Conservation (phyloP, 2,329 filamentous ascomycete genomes). For the Malbranchea cinnamomea region DNA sequence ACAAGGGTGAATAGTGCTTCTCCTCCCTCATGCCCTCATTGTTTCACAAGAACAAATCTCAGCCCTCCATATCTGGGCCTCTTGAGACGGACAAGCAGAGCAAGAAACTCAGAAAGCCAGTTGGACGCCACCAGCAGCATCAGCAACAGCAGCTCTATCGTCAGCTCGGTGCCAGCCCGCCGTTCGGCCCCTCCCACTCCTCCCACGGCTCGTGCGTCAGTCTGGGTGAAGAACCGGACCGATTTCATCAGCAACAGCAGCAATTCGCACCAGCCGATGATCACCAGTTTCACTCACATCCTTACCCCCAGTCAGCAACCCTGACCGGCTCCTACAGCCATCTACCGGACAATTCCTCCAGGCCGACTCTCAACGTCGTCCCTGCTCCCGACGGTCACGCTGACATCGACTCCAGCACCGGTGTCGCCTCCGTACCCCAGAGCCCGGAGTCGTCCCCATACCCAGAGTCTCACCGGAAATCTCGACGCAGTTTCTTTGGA, state of each 20-base stretch:
- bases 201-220: slow-evolving; percentile 2
- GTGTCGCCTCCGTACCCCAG: slow-evolving; percentile 6
- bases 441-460: slow-evolving; percentile 7
- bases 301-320: slow-evolving; percentile 1
- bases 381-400: slow-evolving; percentile 1
- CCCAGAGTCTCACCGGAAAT: slow-evolving; percentile 10
- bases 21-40: slow-evolving; percentile 12
- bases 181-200: too few relatives aligned
- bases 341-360: not conserved
- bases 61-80: slow-evolving; percentile 10
- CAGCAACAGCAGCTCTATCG: slow-evolving; percentile 1
- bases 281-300: not conserved
- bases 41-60: slow-evolving; percentile 13
- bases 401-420: not conserved
- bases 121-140: too few relatives aligned
- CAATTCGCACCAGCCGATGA: slow-evolving; percentile 5
- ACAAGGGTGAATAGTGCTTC: too few relatives aligned
- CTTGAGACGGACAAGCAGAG: slow-evolving; percentile 6
- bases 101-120: not conserved
- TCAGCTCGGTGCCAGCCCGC: slow-evolving; percentile 3
- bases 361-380: slow-evolving; percentile 8
- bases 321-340: slow-evolving; percentile 1
- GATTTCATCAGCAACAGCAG: slow-evolving; percentile 6
- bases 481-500: slow-evolving; percentile 14
- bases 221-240: slow-evolving; percentile 2